Base-by-base conservation (phyloP, 108 stramenopile genomes). In the Parmales sp. region DNA sequence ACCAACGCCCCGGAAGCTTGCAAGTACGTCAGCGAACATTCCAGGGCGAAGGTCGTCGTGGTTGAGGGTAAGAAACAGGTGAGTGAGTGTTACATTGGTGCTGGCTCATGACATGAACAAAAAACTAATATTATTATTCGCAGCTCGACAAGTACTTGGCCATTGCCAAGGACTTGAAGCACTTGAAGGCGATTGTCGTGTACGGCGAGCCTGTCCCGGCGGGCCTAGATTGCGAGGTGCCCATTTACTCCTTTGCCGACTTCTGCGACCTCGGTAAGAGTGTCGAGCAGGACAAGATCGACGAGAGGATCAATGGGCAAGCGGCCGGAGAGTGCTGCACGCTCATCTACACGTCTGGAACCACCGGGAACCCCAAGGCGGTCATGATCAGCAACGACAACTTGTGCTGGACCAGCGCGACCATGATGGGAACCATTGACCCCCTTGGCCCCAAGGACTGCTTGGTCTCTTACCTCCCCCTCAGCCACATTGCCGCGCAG, bases 331-430 rank as follows among this genome's bases (percentile, higher is more conserved):
- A 82, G 18, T 73, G 75, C 46, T 75, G 71, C 66, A 77, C 83
- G 16, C 73, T 89, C 38, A 86, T 90, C 66, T 90, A 88, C 68
- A 90, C 89, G 5, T 81, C 80, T n/a, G 89, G 89, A 36, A 90
- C 89, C 38, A 90, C 89, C 18, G 89, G 89, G 9, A 65, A 67
- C 13, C 87, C 89, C 36, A 90, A 90, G 82, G 87, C 89, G 18
- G 86, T 88, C 69, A 88, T 88, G 87, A 86, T 90, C 64, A 81
- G 82, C 25, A 80, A 90, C 69, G 87, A 88, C 73, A 88, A 86
- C 75, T 63, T 90, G 54, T 84, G 83, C 18, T 86, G 85, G 85
- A 70, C 69, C 6, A 51, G 44, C 37, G 18, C 29, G 1, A 50
- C 63, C 26, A 50, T 66, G 69, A 49, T 75, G 11, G 13, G 36